Base-by-base conservation (phyloP, 2,329 filamentous ascomycete species). In the Aspergillus alliaceus region DNA sequence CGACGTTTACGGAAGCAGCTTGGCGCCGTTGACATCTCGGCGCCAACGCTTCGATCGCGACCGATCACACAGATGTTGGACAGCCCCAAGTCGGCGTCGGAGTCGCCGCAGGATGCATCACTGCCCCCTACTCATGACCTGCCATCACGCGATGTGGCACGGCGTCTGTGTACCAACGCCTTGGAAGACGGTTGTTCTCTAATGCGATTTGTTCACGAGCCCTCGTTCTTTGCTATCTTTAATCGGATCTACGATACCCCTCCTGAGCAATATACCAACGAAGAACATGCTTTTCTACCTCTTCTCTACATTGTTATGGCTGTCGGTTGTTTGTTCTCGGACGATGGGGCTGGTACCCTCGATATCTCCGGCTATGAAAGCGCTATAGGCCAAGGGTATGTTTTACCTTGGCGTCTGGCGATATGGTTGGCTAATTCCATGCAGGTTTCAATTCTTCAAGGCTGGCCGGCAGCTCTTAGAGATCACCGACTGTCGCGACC, bases 1-100 rank as follows among this genome's bases (percentile, higher is more conserved):
- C 85, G 86, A 62, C 87, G 90, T 54, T 88, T 99, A 83, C 89
- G 91, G 67, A 90, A 96, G 68, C 90, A 96, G 69, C 90, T 97
- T 64, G 89, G 90, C 48, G 88, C 66, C 75, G 74, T 67, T 69
- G 84, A 59, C 81, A 86, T 18, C 85, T 88, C 69, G 75, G 88
- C 59, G 79, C 83, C 52, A 73, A 80, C 60, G 71, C 22, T 77
- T 72, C 42, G 82, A 77, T 74, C 79, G 74, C 58, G 67, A 27
- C 79, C 79, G 2, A 77, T 84, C 63, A 80, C 82, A 11, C 78
- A 84, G 60, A 82, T 85, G 60, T 80, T 93, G 48, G 90, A 92
- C 59, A 90, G 89, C 25, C 89, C 90, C 2, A 84, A 82, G 51
- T 84, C 87, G 2, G 77, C 80, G 12, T 82, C 83, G 14, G 82